Conservation (phyloP, 306 rosid species). For the Prunus davidiana region DNA sequence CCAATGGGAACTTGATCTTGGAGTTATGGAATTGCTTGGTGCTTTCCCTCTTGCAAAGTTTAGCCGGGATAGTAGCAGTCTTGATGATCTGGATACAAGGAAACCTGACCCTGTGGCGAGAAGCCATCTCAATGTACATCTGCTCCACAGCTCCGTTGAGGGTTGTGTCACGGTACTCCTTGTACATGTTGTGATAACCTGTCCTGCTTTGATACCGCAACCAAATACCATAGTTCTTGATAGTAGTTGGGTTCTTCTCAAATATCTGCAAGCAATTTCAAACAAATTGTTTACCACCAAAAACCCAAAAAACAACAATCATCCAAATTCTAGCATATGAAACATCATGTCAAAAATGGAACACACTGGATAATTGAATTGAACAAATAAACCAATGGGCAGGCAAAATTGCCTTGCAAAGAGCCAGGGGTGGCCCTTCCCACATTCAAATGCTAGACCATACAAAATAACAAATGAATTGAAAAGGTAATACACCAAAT, state of each 20-base stretch:
- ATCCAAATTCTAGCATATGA: background rate
- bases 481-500: background rate
- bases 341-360: background rate
- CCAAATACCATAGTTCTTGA: constrained; percentile 87
- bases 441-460: background rate
- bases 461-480: background rate
- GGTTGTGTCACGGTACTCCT: constrained; percentile 90
- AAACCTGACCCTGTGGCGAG: constrained; percentile 82
- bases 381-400: too few species aligned
- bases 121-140: constrained; percentile 88
- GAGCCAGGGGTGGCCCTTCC: background rate
- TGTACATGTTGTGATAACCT: constrained; percentile 92
- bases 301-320: background rate
- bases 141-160: constrained; percentile 75
- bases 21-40: constrained; percentile 86
- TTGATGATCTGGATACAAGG: constrained; percentile 91
- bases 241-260: constrained; percentile 85
- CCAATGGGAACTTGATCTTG: constrained; percentile 89
- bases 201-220: constrained; percentile 86
- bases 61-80: constrained; percentile 78
- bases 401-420: background rate
- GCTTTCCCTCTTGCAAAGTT: constrained; percentile 92
- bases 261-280: constrained; percentile 48
- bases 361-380: background rate
- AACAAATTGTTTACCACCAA: background rate